Conservation (phyloP, 768 basidiomycete genomes). For the Tricholomella constricta region DNA sequence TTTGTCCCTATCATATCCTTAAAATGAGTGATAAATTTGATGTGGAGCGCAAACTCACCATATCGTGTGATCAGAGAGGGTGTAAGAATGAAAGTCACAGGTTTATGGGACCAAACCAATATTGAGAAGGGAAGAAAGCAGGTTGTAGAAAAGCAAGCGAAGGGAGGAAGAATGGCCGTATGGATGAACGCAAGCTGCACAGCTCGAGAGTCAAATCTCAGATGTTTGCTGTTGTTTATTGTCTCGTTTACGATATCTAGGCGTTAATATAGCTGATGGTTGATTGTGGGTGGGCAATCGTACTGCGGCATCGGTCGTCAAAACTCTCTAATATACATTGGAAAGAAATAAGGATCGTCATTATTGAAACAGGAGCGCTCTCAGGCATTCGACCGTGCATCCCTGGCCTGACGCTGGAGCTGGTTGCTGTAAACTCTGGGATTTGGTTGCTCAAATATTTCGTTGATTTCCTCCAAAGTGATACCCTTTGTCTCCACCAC, state of each 20-base stretch:
- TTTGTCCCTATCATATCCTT: constrained; percentile 69
- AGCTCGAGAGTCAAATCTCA: constrained; percentile 25
- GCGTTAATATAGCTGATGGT: neutral
- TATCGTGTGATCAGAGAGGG: constrained; percentile 17
- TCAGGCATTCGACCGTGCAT: neutral
- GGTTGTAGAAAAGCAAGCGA: constrained; percentile 26
- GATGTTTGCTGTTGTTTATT: constrained; percentile 36
- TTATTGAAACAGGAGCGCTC: neutral
- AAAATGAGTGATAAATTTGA: constrained; percentile 12
- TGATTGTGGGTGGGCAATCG: neutral
- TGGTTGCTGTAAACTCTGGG: constrained; percentile 40
- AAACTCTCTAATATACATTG: neutral
- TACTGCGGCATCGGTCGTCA: neutral
- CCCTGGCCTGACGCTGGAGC: constrained; percentile 12
- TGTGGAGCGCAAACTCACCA: constrained; percentile 29
- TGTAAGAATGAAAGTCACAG: constrained; percentile 9
- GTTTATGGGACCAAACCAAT: constrained; percentile 12
- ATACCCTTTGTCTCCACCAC: constrained; percentile 55
- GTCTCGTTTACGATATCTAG: constrained; percentile 2
- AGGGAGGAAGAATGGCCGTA: constrained; percentile 34
- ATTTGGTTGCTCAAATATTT: constrained; percentile 44
- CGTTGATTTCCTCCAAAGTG: constrained; percentile 52
- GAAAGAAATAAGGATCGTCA: neutral
- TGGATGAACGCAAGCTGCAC: constrained; percentile 29
- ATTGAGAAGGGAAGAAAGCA: constrained; percentile 11